Evolutionary conservation across 148 eudicot species (phyloP).

Genomic region (Arctostaphylos glauca): DNA sequence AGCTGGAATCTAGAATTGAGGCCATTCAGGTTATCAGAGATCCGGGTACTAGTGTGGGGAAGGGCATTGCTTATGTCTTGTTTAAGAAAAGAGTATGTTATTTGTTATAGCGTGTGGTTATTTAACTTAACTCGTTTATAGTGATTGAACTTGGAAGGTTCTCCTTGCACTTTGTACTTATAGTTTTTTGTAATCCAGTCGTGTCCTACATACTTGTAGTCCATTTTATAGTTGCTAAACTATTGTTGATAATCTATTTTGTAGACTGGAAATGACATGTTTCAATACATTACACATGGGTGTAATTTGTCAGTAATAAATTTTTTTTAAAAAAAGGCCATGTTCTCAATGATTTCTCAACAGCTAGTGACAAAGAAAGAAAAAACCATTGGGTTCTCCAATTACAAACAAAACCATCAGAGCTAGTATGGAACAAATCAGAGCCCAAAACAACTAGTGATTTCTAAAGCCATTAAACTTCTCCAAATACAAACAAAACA

Average conservation of each 20-base stretch:
- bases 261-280: background rate
- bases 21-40: slow-evolving; percentile 90
- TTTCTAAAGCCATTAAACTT: too few species aligned
- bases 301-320: too few species aligned
- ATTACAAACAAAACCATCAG: too few species aligned
- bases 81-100: slow-evolving; percentile 89
- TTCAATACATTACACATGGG: background rate
- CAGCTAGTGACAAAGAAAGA: too few species aligned
- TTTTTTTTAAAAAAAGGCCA: too few species aligned
- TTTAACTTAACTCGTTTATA: background rate
- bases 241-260: background rate
- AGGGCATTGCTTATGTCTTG: slow-evolving; percentile 93
- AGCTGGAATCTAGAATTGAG: slow-evolving; percentile 67
- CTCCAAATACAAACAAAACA: too few species aligned
- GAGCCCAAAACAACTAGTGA: too few species aligned
- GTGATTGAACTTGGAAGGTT: background rate
- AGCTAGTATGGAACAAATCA: too few species aligned
- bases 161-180: background rate
- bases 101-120: background rate
- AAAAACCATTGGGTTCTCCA: too few species aligned
- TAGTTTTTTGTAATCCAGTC: background rate
- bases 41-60: slow-evolving; percentile 73
- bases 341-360: too few species aligned
- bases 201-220: background rate
- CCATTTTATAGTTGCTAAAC: background rate